Conservation (phyloP, 192 early-diverging fungal genomes). For the Glomus cerebriforme region DNA sequence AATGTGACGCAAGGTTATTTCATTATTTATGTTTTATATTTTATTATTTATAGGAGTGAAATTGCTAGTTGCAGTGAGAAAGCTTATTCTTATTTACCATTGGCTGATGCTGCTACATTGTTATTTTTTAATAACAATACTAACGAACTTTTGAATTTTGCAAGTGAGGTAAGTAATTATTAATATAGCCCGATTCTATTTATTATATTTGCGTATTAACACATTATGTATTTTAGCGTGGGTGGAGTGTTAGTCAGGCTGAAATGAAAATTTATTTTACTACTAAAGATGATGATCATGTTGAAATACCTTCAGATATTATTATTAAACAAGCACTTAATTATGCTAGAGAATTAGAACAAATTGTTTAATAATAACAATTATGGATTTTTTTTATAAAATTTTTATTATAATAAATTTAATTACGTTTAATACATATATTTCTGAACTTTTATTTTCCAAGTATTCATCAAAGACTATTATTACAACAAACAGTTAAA, state of each 20-base stretch:
- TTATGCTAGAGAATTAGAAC: constrained; percentile 95
- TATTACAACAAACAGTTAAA: too few relatives aligned
- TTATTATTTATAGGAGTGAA: constrained; percentile 69
- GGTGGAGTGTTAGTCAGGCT: constrained; percentile 80
- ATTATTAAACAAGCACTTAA: constrained; percentile 83
- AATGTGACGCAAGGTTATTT: background rate
- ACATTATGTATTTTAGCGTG: constrained; percentile 48
- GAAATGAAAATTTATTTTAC: constrained; percentile 85
- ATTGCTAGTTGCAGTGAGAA: constrained; percentile 97
- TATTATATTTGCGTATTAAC: background rate
- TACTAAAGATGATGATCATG: constrained; percentile 58
- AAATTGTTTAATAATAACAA: constrained; percentile 75
- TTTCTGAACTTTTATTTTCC: too few relatives aligned
- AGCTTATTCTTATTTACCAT: constrained; percentile 82
- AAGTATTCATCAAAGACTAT: too few relatives aligned
- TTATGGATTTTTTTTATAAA: too few relatives aligned
- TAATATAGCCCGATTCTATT: background rate
- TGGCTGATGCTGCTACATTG: constrained; percentile 89
- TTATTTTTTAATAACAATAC: constrained; percentile 80
- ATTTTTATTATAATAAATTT: too few relatives aligned
- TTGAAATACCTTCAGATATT: constrained; percentile 77
- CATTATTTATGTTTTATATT: constrained; percentile 5
- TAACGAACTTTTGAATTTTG: constrained; percentile 84
- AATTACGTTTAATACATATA: too few relatives aligned
- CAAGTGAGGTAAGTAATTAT: constrained; percentile 65